These are phyloP conservation scores for Ilex aquifolium DNA, from an alignment of 257 asterid genomes.

Conservation along the genomic window DNA sequence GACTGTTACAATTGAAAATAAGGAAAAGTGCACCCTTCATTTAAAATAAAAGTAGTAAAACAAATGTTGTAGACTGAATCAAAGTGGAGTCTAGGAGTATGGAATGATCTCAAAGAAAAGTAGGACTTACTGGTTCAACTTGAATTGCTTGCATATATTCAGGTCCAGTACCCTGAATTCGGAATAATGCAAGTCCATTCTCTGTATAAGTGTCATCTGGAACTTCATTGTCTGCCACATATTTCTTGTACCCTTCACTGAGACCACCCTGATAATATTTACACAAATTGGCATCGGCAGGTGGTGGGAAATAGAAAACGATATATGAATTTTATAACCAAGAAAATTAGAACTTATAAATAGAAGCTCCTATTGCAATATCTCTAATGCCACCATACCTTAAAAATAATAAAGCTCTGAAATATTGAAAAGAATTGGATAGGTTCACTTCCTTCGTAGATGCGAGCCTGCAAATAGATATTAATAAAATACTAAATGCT, in stretches of 20 bases:
- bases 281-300: constrained; percentile 15
- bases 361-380: neutral
- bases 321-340: too few species aligned
- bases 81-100: too few species aligned
- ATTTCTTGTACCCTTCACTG: constrained; percentile 80
- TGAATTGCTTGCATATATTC: constrained; percentile 99
- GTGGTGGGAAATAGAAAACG: neutral
- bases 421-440: constrained; percentile 87
- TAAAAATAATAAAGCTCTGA: constrained; percentile 84
- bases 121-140: constrained; percentile 81
- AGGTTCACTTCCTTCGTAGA: constrained; percentile 85
- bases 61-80: too few species aligned
- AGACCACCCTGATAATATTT: constrained; percentile 80
- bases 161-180: constrained; percentile 98
- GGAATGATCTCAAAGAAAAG: neutral
- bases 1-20: too few species aligned
- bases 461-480: constrained; percentile 56
- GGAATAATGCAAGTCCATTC: constrained; percentile 82
- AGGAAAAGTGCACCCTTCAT: too few species aligned
- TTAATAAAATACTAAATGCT: constrained; percentile 18
- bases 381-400: constrained; percentile 49
- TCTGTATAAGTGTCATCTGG: constrained; percentile 83
- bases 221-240: constrained; percentile 65
- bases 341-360: neutral
- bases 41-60: too few species aligned